Evolutionary conservation across 805 yeast species (phyloP).

Genomic region (Naumovozyma dairenensis): DNA sequence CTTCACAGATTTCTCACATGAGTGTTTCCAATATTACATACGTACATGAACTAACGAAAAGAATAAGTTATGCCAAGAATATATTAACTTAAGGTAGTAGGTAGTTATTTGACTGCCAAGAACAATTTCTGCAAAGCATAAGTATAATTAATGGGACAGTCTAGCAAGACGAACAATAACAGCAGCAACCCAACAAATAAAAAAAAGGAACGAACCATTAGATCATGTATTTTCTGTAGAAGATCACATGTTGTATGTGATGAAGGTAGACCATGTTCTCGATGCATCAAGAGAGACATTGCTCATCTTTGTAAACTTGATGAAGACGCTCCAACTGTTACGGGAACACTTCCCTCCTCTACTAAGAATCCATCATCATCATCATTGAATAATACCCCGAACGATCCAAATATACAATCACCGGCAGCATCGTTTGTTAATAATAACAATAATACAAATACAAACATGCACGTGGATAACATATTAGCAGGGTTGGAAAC

Average conservation of each 20-base stretch:
- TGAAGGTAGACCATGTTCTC: constrained; percentile 52
- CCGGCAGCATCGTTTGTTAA: background rate
- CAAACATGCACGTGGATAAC: background rate
- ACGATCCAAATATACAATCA: too few species aligned
- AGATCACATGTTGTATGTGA: constrained; percentile 94
- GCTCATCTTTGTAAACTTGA: constrained; percentile 84
- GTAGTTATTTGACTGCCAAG: too few species aligned
- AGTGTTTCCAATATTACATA: too few species aligned
- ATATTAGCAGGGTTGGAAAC: too few species aligned
- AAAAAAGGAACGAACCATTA: constrained; percentile 5
- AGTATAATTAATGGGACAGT: too few species aligned
- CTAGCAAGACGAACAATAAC: background rate
- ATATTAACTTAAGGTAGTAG: too few species aligned
- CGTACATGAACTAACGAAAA: too few species aligned
- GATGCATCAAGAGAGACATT: constrained; percentile 80
- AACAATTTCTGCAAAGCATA: too few species aligned
- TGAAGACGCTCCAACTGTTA: constrained; percentile 37
- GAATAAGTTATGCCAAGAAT: too few species aligned
- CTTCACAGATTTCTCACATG: too few species aligned
- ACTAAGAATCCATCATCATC: background rate
- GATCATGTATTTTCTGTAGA: constrained; percentile 84
- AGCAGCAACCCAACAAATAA: background rate
- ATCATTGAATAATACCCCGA: too few species aligned
- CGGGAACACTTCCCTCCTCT: constrained; percentile 1
- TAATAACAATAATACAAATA: background rate